These are phyloP conservation scores for Pistacia integerrima DNA, from an alignment of 345 rosid genomes.

Conservation along the genomic window DNA sequence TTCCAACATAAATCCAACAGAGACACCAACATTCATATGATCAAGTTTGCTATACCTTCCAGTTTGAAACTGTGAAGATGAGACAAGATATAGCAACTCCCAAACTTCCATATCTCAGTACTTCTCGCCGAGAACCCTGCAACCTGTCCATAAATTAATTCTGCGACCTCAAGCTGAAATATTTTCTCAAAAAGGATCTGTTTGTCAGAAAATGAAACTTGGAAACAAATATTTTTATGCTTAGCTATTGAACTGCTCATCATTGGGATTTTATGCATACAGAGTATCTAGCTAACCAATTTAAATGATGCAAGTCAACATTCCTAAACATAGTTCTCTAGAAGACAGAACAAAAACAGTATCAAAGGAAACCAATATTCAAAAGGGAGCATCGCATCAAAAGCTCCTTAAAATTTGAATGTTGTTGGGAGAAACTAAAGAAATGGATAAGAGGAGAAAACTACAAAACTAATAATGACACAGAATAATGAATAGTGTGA, in stretches of 20 bases:
- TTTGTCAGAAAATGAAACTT: constrained; percentile 9
- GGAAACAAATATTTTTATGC: constrained; percentile 5
- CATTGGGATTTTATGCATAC: constrained; percentile 3
- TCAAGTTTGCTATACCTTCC: constrained; percentile 60
- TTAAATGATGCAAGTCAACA: constrained; percentile 13
- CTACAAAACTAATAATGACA: neutral
- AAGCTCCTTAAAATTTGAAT: neutral
- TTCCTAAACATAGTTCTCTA: neutral
- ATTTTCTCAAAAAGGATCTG: constrained; percentile 18
- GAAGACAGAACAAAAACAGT: neutral
- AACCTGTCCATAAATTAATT: constrained; percentile 88
- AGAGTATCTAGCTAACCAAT: constrained; percentile 3
- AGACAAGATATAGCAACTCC: constrained; percentile 79
- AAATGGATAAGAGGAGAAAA: neutral
- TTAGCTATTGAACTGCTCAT: neutral
- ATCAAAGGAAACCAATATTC: constrained; percentile 6
- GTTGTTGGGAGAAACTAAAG: neutral
- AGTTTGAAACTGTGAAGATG: constrained; percentile 53
- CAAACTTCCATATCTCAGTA: constrained; percentile 85
- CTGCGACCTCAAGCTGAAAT: constrained; percentile 62
- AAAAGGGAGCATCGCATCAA: neutral
- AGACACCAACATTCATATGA: neutral
- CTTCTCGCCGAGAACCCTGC: constrained; percentile 85
- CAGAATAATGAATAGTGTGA: neutral
- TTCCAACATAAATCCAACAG: constrained; percentile 6